Conservation (phyloP, 1,284 basidiomycete genomes). For the Pseudozyma pruni region DNA sequence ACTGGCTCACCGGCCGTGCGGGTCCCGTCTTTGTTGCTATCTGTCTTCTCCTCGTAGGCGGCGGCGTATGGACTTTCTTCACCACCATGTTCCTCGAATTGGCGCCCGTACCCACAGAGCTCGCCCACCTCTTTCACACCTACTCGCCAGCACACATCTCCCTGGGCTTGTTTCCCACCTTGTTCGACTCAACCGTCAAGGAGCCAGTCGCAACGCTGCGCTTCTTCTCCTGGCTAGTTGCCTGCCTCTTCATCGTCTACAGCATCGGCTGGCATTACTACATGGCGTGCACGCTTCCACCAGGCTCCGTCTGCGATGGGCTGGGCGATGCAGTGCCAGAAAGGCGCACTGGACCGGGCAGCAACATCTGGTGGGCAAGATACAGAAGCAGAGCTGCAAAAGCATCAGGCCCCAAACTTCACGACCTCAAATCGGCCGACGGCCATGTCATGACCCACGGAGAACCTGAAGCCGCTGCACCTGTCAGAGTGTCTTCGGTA, state of each 20-base stretch:
- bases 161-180: constrained; percentile 47
- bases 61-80: constrained; percentile 80
- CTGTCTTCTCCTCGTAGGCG: constrained; percentile 77
- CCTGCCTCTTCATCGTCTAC: constrained; percentile 78
- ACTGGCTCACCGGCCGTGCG: constrained; percentile 85
- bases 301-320: constrained; percentile 51
- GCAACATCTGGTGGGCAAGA: constrained; percentile 60
- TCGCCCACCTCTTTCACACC: constrained; percentile 48
- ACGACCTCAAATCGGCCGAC: neutral
- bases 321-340: constrained; percentile 48
- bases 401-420: constrained; percentile 28
- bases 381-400: constrained; percentile 39
- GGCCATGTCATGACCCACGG: constrained; percentile 12
- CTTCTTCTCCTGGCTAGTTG: constrained; percentile 69
- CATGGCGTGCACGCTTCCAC: constrained; percentile 79
- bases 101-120: constrained; percentile 46
- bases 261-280: constrained; percentile 87
- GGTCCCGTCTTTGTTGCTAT: constrained; percentile 83
- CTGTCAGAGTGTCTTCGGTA: constrained; percentile 34
- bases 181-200: constrained; percentile 24
- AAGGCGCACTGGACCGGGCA: constrained; percentile 56
- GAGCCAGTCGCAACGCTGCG: constrained; percentile 38
- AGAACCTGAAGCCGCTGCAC: constrained; percentile 30
- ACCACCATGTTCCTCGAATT: constrained; percentile 48
- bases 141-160: constrained; percentile 55